Conservation (phyloP, 1,139 yeast genomes). For the Tardiomyces depauwii region DNA sequence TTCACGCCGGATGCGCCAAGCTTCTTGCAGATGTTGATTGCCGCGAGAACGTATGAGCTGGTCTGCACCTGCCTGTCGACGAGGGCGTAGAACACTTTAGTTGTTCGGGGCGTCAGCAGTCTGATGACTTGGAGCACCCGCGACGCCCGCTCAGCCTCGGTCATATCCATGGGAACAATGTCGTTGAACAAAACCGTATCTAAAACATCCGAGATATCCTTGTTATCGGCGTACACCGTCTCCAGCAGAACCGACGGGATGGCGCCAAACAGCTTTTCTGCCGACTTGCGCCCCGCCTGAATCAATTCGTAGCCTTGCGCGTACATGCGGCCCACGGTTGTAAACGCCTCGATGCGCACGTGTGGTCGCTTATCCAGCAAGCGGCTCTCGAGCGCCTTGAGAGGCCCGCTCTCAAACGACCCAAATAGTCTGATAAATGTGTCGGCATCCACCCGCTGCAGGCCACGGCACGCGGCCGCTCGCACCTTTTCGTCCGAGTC, state of each 20-base stretch:
- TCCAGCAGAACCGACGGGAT: conserved; percentile 62
- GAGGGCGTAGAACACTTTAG: conserved; percentile 56
- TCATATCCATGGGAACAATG: conserved; percentile 44
- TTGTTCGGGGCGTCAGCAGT: conserved; percentile 45
- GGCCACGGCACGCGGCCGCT: conserved; percentile 42
- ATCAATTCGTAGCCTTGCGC: conserved; percentile 17
- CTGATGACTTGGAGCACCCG: conserved; percentile 42
- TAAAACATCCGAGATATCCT: conserved; percentile 52
- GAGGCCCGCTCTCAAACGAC: neutral
- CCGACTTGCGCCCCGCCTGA: neutral
- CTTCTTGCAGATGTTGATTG: conserved; percentile 6
- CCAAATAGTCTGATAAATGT: neutral
- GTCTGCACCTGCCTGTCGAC: conserved; percentile 43
- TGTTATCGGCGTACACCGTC: conserved; percentile 66
- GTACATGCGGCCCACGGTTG: conserved; percentile 45
- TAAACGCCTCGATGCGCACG: conserved; percentile 54
- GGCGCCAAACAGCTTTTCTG: neutral
- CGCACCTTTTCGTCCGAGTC: conserved; percentile 74
- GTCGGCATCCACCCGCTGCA: neutral
- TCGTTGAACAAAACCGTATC: conserved; percentile 52
- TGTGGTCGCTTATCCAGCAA: conserved; percentile 9
- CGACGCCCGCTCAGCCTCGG: conserved; percentile 38
- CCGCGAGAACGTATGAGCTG: neutral
- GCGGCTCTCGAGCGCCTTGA: neutral
- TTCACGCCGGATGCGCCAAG: conserved; percentile 6